A percentile compares a stretch with the other conserved stretches of the same genome.
phyloP scores from a whole-genome alignment of 441 rosid genomes.

The Populus tomentosa region DNA sequence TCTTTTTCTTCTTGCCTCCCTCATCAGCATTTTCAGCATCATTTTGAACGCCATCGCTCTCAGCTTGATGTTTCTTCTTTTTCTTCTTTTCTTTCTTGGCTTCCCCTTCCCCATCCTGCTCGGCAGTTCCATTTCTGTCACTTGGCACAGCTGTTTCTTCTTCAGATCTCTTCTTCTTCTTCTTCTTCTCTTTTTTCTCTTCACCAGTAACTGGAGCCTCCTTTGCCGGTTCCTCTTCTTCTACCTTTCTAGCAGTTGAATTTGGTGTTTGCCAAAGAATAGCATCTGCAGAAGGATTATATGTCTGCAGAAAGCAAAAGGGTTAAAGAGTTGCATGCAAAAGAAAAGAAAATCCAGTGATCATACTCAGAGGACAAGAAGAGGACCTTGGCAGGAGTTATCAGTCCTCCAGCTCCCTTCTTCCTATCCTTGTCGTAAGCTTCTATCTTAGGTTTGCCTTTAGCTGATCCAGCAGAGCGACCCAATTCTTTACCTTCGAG shows the following conservation, averaged over 20 bases:
- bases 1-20: slow-evolving; percentile 47
- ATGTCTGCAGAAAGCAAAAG: slow-evolving; percentile 42
- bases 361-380: background rate
- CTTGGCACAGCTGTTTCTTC: slow-evolving; percentile 15
- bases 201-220: slow-evolving; percentile 20
- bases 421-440: slow-evolving; percentile 77
- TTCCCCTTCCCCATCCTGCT: slow-evolving; percentile 27
- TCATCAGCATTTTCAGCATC: slow-evolving; percentile 22
- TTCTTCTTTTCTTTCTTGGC: slow-evolving; percentile 49
- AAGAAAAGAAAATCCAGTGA: background rate
- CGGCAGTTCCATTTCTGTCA: slow-evolving; percentile 24
- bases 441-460: slow-evolving; percentile 92
- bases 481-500: slow-evolving; percentile 81
- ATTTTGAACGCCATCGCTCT: slow-evolving; percentile 16
- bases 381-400: slow-evolving; percentile 76
- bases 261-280: slow-evolving; percentile 43
- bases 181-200: slow-evolving; percentile 18
- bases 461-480: slow-evolving; percentile 76
- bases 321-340: background rate
- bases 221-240: slow-evolving; percentile 29
- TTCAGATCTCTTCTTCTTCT: slow-evolving; percentile 34
- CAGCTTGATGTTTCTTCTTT: slow-evolving; percentile 42
- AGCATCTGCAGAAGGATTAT: slow-evolving; percentile 74
- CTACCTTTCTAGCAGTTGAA: slow-evolving; percentile 18
- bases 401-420: slow-evolving; percentile 58